These are phyloP conservation scores for Microsporum ferrugineum DNA, from an alignment of 2,329 filamentous ascomycete species.

Conservation along the genomic window DNA sequence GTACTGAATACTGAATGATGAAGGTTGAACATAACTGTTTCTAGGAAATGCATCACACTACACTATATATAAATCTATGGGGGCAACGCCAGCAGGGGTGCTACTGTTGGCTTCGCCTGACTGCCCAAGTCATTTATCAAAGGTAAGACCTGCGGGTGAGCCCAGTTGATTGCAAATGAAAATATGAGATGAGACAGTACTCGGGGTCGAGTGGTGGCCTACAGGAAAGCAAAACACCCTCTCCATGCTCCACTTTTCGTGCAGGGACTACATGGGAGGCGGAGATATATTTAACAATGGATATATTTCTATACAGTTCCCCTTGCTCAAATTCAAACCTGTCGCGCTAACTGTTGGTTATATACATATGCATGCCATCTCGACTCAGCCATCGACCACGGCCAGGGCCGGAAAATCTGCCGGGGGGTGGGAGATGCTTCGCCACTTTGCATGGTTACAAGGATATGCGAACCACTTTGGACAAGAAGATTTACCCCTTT, in stretches of 20 bases:
- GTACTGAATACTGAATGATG: not conserved
- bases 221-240: not conserved
- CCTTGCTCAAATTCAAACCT: not conserved
- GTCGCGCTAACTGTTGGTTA: not conserved
- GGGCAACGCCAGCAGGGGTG: not conserved
- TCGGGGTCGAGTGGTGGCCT: not conserved
- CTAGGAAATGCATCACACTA: not conserved
- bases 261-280: not conserved
- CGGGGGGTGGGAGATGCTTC: not conserved
- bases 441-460: not conserved
- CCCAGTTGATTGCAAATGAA: not conserved
- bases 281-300: not conserved
- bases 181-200: not conserved
- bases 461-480: not conserved
- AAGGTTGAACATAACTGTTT: not conserved
- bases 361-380: not conserved
- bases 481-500: not conserved
- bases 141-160: not conserved
- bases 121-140: not conserved
- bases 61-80: not conserved
- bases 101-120: not conserved
- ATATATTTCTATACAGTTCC: not conserved
- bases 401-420: not conserved
- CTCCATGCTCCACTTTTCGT: not conserved
- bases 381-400: not conserved